Conservation (phyloP, 2,329 filamentous ascomycete species). For the Myriosclerotinia curreyana region DNA sequence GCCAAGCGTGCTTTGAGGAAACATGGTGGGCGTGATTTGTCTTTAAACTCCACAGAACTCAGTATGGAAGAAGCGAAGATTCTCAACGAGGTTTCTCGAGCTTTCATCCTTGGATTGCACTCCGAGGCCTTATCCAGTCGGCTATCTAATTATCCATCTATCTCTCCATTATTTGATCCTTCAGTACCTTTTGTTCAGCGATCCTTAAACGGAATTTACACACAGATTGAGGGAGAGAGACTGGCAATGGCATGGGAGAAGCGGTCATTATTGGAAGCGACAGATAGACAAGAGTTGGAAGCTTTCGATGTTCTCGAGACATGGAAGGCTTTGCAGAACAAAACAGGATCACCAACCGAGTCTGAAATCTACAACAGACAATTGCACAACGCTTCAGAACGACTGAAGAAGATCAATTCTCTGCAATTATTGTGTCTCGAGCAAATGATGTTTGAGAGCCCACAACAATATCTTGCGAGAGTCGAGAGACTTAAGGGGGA, state of each 20-base stretch:
- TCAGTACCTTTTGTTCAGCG: conserved; percentile 37
- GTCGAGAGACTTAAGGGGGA: conserved; percentile 43
- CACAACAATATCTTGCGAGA: conserved; percentile 50
- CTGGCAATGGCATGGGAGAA: conserved; percentile 49
- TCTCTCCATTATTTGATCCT: conserved; percentile 42
- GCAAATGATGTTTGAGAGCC: conserved; percentile 53
- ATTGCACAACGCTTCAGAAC: conserved; percentile 48
- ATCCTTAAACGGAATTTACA: conserved; percentile 53
- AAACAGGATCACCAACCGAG: conserved; percentile 43
- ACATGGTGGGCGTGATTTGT: conserved; percentile 36
- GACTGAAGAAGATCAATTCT: conserved; percentile 51
- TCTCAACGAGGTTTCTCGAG: conserved; percentile 51
- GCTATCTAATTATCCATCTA: conserved; percentile 48
- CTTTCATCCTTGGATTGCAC: conserved; percentile 54
- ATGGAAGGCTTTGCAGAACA: conserved; percentile 45
- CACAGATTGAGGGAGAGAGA: conserved; percentile 56
- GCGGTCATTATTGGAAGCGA: conserved; percentile 40
- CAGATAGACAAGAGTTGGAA: conserved; percentile 41
- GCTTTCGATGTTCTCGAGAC: conserved; percentile 42
- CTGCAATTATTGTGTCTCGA: conserved; percentile 53
- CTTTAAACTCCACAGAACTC: conserved; percentile 28
- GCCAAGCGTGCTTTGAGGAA: conserved; percentile 37
- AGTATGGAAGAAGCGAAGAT: conserved; percentile 45
- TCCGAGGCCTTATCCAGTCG: conserved; percentile 47
- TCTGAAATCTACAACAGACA: conserved; percentile 52